Evolutionary conservation across 371 early-diverging fungal genomes (phyloP), one percentile per base, ranked within the genome.

Genomic region (Saksenaea vasiformis): DNA sequence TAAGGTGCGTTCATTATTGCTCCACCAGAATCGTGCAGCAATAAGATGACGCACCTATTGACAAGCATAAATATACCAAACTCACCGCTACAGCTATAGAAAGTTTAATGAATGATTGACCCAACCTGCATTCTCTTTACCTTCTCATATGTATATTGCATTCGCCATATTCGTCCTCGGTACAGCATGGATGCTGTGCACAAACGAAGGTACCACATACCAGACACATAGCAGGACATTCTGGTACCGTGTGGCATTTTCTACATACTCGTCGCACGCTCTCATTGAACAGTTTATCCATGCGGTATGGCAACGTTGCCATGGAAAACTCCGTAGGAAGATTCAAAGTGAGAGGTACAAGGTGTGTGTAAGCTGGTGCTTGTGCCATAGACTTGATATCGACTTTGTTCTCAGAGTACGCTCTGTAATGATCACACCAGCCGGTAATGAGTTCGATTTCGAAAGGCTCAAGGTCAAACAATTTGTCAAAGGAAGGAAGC

Each of bases 171-270:
- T 83, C 87, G 24, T 89, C 91, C 53, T 91, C 91, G 26, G 83
- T 82, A 79, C 99, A 98, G 68, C 99, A 98, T 66, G 89, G 93
- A 55, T 89, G 86, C 71, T 94, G 95, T 22, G 87, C 84, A 73
- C 99, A 98, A 1, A 98, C 91, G 73, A 95, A 88, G 2, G 86
- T 85, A 7, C 99, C 98, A 77, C 99, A 98, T 27, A 95, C 70
- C 54, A 98, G 82, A 68, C 99, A 98, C 17, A 97, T 73, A 0
- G 96, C 96, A 0, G 96, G 96, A 58, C 95, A 91, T 28, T 83
- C 76, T 1, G 98, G 98, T 4, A 92, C 81, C 10, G 86, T 87
- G 35, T 87, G 85, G 76, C 99, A 98, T 34, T 88, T 89, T 35
- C 81, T 74, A 74, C 99, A 98, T 14, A 85, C 77, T 5, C 85